These are phyloP conservation scores for Oryza glumipatula DNA, from an alignment of 176 grass and related monocot genomes.

Conservation along the genomic window DNA sequence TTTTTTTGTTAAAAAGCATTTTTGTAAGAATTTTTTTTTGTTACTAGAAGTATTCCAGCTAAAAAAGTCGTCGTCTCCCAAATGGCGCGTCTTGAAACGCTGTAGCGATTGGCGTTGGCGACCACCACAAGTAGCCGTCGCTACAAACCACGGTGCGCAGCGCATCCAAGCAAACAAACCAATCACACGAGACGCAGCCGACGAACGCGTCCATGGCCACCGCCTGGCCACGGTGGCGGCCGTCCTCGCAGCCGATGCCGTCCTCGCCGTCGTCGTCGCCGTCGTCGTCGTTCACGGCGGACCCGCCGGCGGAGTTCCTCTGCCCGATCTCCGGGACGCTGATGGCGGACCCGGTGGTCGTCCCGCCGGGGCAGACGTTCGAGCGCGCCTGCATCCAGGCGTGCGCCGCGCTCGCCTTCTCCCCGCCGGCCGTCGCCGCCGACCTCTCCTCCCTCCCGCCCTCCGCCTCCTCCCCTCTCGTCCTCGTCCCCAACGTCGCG, in stretches of 20 bases:
- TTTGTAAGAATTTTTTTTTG: no score
- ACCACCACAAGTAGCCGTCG: not conserved
- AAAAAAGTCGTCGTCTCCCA: not conserved
- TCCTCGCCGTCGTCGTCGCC: conserved; percentile 30
- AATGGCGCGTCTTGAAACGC: not conserved
- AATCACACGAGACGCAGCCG: not conserved
- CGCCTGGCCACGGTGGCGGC: conserved; percentile 47
- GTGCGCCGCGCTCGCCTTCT: conserved; percentile 65
- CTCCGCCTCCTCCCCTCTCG: conserved; percentile 43
- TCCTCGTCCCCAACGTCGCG: conserved; percentile 79
- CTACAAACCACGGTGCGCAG: not conserved
- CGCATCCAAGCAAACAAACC: not conserved
- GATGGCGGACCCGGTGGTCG: conserved; percentile 84
- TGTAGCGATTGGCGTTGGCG: no score
- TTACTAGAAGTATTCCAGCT: not conserved
- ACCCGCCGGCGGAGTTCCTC: conserved; percentile 75
- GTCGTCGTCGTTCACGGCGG: conserved; percentile 46
- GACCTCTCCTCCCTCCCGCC: conserved; percentile 25
- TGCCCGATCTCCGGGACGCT: conserved; percentile 87
- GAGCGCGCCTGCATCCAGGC: conserved; percentile 96
- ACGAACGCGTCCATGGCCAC: conserved; percentile 41
- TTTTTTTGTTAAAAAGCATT: no score
- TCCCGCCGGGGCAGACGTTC: conserved; percentile 64
- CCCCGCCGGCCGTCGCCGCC: conserved; percentile 52
- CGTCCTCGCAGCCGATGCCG: conserved; percentile 28